These are phyloP conservation scores for Besnoitia besnoiti DNA, from an alignment of 169 alveolate genomes.

Conservation along the genomic window DNA sequence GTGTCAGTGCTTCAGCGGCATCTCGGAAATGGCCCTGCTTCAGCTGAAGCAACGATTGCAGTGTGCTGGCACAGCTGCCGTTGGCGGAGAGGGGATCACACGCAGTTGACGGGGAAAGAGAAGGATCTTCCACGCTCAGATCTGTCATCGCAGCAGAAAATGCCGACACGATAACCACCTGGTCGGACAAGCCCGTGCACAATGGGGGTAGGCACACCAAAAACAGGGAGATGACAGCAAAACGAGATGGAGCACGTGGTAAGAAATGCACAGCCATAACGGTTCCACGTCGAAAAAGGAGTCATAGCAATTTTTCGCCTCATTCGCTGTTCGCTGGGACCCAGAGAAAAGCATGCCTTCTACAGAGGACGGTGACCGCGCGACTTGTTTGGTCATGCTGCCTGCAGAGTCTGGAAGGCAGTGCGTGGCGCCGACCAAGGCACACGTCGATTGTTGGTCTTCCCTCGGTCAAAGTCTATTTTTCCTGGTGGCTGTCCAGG, in stretches of 20 bases:
- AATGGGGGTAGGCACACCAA: background rate
- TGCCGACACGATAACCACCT: background rate
- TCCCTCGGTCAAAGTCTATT: too few species aligned
- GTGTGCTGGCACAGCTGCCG: background rate
- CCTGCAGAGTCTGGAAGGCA: too few species aligned
- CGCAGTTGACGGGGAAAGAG: background rate
- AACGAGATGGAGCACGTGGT: background rate
- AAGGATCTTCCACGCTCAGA: background rate
- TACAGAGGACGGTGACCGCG: too few species aligned
- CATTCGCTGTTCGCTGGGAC: background rate
- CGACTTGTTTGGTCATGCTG: background rate
- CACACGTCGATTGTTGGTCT: too few species aligned
- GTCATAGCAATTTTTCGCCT: background rate
- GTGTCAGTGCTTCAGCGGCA: background rate
- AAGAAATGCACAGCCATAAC: background rate
- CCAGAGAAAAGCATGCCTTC: background rate
- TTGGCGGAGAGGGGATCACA: background rate
- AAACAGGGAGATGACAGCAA: background rate
- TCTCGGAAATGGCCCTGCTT: background rate
- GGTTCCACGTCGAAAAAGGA: background rate
- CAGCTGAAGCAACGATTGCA: background rate
- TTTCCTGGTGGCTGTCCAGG: too few species aligned
- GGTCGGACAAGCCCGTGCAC: background rate
- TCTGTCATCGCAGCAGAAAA: background rate
- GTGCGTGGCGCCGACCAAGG: too few species aligned